phyloP scores from a whole-genome alignment of 352 stramenopile genomes.

The Plasmopara halstedii region DNA sequence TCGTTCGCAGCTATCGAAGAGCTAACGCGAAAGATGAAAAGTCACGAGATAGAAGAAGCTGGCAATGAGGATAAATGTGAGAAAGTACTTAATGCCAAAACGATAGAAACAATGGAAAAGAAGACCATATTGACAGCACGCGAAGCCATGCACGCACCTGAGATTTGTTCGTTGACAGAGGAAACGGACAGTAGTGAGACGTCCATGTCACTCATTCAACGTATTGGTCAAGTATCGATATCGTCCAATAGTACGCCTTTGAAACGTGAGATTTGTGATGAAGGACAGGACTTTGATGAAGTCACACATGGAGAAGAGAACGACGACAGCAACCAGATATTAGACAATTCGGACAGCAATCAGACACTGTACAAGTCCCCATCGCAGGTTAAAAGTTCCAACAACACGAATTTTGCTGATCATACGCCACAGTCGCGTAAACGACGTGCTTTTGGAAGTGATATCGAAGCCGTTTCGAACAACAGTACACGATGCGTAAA shows the following conservation, averaged over 20 bases:
- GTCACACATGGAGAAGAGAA: constrained; percentile 16
- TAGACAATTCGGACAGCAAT: constrained; percentile 8
- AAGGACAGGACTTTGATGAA: constrained; percentile 5
- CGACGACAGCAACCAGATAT: constrained; percentile 5
- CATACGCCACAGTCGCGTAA: constrained; percentile 30
- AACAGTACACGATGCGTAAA: constrained; percentile 15
- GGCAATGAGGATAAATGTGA: constrained; percentile 1
- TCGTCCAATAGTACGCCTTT: constrained; percentile 26
- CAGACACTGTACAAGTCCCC: constrained; percentile 15
- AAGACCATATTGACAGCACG: constrained; percentile 1
- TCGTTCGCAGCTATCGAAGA: constrained; percentile 81
- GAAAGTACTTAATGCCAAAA: neutral
- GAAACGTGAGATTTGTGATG: constrained; percentile 1
- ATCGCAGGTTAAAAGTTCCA: constrained; percentile 12
- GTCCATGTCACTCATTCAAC: constrained; percentile 61
- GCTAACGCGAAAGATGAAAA: constrained; percentile 77
- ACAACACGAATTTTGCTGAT: constrained; percentile 14
- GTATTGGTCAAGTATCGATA: constrained; percentile 73
- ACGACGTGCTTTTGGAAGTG: constrained; percentile 18
- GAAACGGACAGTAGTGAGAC: constrained; percentile 31
- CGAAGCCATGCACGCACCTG: constrained; percentile 4
- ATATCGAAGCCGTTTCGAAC: constrained; percentile 14
- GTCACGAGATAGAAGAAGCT: constrained; percentile 8
- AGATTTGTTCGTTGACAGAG: constrained; percentile 11
- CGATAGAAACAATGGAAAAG: constrained; percentile 3